Base-by-base conservation (phyloP, 768 basidiomycete species). In the Rubroboletus pulcherrimus region DNA sequence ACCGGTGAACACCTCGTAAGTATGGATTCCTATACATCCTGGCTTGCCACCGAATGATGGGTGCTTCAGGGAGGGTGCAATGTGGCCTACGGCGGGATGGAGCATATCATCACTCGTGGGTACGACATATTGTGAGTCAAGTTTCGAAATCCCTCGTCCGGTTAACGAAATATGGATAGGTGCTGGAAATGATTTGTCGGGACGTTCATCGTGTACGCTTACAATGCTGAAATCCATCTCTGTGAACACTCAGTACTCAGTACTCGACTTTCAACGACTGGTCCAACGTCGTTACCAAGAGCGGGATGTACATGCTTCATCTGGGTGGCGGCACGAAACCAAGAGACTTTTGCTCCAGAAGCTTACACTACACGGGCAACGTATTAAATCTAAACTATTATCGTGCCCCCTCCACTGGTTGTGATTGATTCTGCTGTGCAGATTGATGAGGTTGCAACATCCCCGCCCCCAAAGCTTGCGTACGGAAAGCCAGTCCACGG, bases 381-480 rank as follows among this genome's bases (percentile, higher is more conserved):
- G 56, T 54, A 53, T 43, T 21, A 4, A 30, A 49, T 19, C 21
- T 45, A n/a, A 37, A 30, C 37, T 11, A 62, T 59, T 19, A 70
- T 46, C 67, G 59, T 51, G 68, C 63, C 10, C 62, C 70, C 37
- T 71, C 70, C 0, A 70, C 66, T 4, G 70, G 63, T 35, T 70
- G 70, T 24, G 67, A 51, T 48, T 71, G 56, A 54, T 52, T 73
- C 53, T 73, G 69, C 9, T 69, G 71, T 49, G 58, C 57, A 21
- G 61, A 43, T 35, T 71, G 71, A 6, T 69, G 64, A 38, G 70
- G 61, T 49, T 77, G 73, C 50, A 74, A 64, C 76, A 87, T 85
- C 11, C 93, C 91, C 15, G 89, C 87, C 1, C 92, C 90, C 49
- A 97, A 73, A 1, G 91, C 93, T 67, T 94, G 93, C 0, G 93